Evolutionary conservation across 2,329 filamentous ascomycete species (phyloP), one percentile per base, ranked within the genome.

Genomic region (Colletotrichum viniferum): DNA sequence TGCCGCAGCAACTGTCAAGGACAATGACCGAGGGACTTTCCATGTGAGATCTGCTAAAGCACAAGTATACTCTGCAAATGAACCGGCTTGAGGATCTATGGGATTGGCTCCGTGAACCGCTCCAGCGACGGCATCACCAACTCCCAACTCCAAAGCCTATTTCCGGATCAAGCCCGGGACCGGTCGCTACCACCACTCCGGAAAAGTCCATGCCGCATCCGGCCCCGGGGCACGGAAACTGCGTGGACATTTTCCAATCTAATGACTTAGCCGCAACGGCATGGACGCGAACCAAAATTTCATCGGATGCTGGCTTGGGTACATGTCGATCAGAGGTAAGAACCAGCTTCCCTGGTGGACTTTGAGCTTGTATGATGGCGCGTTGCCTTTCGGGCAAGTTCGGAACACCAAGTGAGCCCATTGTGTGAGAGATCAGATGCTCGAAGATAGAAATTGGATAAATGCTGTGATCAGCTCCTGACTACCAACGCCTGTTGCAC

Each of bases 201-300:
- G 81, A 79, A 74, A 82, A 86, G 74, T 86, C 84, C 63, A 71
- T 79, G 2, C 85, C 85, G 24, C 78, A 56, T 8, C 82, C 78
- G 30, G 81, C 80, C 1, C 84, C 83, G 4, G 79, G 76, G 14
- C 78, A 78, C 2, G 79, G 69, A 60, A 78, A 78, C 60, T 77
- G 76, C 16, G 79, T 80, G 61, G 79, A 61, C 76, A 83, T 81
- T 72, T 86, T 86, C 66, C 77, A 77, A 77, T 86, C 85, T 61
- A 70, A 73, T 1, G 83, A 84, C 76, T 85, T 86, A 36, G 85
- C 71, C 16, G 82, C 83, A 2, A 85, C 81, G 1, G 82, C 80
- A n/a, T 69, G 71, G 8, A 78, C 79, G 64, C 74, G 76, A 32
- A 82, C 77, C 21, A 81, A 69, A 43, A 80, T 67, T 28, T 72